Conservation (phyloP, 345 rosid genomes). For the Eutrema japonicum region DNA sequence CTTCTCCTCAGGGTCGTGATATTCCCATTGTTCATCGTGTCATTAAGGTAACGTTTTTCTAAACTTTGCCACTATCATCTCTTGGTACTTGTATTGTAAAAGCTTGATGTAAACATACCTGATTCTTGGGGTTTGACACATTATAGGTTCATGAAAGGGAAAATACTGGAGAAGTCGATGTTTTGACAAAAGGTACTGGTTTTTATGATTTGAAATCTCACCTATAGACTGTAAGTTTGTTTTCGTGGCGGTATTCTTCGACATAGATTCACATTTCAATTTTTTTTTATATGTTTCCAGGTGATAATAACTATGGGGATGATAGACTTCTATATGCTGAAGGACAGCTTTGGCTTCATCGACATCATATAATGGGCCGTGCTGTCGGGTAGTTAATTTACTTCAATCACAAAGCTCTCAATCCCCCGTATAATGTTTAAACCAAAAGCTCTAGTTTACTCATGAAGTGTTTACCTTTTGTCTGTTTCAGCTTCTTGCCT, state of each 20-base stretch:
- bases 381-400: constrained; percentile 73
- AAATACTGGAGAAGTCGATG: constrained; percentile 91
- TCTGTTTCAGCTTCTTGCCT: constrained; percentile 70
- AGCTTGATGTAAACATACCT: constrained; percentile 8
- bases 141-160: constrained; percentile 85
- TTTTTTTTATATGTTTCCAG: constrained; percentile 38
- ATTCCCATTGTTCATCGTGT: constrained; percentile 50
- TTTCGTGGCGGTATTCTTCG: constrained; percentile 5
- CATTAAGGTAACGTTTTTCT: constrained; percentile 37
- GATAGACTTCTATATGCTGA: constrained; percentile 86
- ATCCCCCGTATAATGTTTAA: background rate
- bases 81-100: constrained; percentile 4
- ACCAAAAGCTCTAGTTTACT: background rate
- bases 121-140: constrained; percentile 15
- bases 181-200: constrained; percentile 86
- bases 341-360: constrained; percentile 88
- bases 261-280: constrained; percentile 17
- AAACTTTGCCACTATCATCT: background rate
- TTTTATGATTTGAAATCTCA: constrained; percentile 21
- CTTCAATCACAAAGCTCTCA: constrained; percentile 10
- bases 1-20: constrained; percentile 46
- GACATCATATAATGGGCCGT: constrained; percentile 86
- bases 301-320: constrained; percentile 82
- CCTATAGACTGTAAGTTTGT: constrained; percentile 22
- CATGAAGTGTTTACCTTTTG: background rate